phyloP scores from a whole-genome alignment of 139 green algal genomes.

The Limnomonas spitsbergensis region DNA sequence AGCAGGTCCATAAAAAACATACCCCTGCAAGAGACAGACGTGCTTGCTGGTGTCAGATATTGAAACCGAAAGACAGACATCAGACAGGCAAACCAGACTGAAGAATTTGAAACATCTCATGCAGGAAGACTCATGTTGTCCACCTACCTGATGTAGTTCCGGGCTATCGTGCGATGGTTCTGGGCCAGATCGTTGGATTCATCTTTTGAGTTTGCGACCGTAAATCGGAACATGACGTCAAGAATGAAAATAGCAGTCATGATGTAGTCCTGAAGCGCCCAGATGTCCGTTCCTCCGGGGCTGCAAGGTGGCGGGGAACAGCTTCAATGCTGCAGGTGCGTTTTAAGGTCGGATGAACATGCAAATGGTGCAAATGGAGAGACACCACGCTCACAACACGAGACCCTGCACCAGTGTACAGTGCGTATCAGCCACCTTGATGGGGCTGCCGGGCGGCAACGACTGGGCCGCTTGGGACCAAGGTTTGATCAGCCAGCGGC shows the following conservation, averaged over 20 bases:
- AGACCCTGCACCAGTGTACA: not conserved
- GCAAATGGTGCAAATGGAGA: not conserved
- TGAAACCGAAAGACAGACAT: too few species aligned
- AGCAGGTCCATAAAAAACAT: not conserved
- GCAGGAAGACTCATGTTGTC: too few species aligned
- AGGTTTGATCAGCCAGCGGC: too few species aligned
- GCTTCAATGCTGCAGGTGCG: too few species aligned
- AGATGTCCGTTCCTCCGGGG: not conserved
- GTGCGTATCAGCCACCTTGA: too few species aligned
- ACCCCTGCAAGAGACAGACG: not conserved
- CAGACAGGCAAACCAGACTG: too few species aligned
- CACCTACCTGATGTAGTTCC: conserved; percentile 2
- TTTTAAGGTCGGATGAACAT: too few species aligned
- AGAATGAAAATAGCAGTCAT: not conserved
- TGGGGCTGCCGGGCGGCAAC: too few species aligned
- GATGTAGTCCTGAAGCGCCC: conserved; percentile 4
- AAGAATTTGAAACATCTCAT: too few species aligned
- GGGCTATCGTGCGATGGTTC: not conserved
- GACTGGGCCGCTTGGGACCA: too few species aligned
- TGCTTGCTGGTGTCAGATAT: too few species aligned
- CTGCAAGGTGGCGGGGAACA: too few species aligned
- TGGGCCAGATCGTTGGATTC: not conserved
- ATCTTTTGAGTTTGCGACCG: not conserved
- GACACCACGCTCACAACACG: not conserved
- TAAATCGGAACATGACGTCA: conserved; percentile 6